phyloP scores from a whole-genome alignment of 345 rosid species.

The Salix purpurea region DNA sequence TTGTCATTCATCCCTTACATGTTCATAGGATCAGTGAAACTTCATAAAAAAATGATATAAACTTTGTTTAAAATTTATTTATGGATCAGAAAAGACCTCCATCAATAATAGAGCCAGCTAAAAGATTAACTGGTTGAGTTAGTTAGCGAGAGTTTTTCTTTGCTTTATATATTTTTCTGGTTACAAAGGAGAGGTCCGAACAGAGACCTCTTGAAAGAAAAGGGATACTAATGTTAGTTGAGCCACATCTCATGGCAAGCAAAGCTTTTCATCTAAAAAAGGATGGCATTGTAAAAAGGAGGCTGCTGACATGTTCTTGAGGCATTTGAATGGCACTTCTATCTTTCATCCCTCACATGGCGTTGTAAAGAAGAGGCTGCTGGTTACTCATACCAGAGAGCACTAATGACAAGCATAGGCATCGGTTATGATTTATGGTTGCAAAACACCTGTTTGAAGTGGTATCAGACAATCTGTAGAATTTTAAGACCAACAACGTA shows the following conservation, averaged over 20 bases:
- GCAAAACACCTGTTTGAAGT: not conserved
- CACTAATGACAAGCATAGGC: not conserved
- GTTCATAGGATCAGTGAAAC: not conserved
- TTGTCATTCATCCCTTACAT: not conserved
- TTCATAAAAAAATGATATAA: not conserved
- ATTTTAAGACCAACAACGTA: not conserved
- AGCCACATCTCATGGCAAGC: too few relatives aligned
- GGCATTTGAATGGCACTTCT: too few relatives aligned
- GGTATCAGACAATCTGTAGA: not conserved
- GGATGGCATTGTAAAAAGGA: too few relatives aligned
- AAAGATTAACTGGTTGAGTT: not conserved
- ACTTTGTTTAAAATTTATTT: not conserved
- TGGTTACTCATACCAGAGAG: not conserved
- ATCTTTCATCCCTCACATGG: too few relatives aligned
- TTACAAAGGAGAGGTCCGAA: too few relatives aligned
- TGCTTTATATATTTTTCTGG: too few relatives aligned
- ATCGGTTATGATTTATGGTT: not conserved
- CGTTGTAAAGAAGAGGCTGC: not conserved
- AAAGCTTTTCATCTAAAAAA: too few relatives aligned
- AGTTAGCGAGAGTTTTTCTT: too few relatives aligned
- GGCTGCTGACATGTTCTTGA: too few relatives aligned
- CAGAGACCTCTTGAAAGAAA: too few relatives aligned
- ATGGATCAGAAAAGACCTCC: not conserved
- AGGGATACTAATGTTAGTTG: too few relatives aligned
- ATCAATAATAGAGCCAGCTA: not conserved